Conservation (phyloP, 441 rosid species). For the Erysimum cheiri region DNA sequence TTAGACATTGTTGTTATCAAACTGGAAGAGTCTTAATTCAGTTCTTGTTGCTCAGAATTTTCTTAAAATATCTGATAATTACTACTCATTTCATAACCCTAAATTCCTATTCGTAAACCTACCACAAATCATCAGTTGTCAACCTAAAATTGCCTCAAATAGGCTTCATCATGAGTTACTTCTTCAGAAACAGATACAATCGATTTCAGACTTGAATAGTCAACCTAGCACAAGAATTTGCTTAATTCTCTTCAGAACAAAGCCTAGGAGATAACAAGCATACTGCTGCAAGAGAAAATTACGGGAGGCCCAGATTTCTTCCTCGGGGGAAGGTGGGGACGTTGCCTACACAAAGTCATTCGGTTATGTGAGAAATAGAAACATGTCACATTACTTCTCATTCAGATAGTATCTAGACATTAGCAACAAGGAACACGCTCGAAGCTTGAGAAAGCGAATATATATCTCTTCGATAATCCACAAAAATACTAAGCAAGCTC, state of each 20-base stretch:
- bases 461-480: background rate
- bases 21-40: background rate
- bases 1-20: background rate
- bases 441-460: conserved; percentile 1
- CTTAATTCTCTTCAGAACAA: background rate
- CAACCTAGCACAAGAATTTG: background rate
- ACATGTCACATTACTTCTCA: background rate
- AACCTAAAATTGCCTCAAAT: background rate
- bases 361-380: background rate
- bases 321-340: conserved; percentile 77
- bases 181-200: too few relatives aligned
- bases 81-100: background rate
- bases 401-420: conserved; percentile 15
- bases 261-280: conserved; percentile 49
- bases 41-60: background rate
- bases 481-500: background rate
- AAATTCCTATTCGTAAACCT: conserved; percentile 7
- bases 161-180: background rate
- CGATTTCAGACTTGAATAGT: background rate
- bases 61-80: background rate
- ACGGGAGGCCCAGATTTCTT: conserved; percentile 95
- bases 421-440: conserved; percentile 4
- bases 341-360: conserved; percentile 52
- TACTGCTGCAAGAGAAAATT: conserved; percentile 88
- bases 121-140: conserved; percentile 8